These are phyloP conservation scores for Tillandsia leiboldiana DNA, from an alignment of 176 grass and related monocot species.

Conservation along the genomic window DNA sequence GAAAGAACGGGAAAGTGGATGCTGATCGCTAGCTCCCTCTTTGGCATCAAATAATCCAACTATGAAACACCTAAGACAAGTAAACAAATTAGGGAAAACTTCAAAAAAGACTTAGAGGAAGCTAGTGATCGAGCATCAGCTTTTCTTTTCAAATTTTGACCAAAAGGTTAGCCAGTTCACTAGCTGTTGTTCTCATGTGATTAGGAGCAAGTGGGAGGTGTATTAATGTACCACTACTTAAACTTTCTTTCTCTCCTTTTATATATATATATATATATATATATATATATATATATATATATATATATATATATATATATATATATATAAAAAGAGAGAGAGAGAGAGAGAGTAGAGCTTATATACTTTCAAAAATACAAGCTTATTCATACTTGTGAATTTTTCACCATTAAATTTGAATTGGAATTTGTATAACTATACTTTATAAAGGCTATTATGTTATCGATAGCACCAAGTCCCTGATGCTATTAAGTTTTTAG, in stretches of 20 bases:
- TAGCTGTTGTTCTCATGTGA: slow-evolving; percentile 32
- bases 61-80: background rate
- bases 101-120: slow-evolving; percentile 26
- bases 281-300: too few relatives aligned
- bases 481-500: too few relatives aligned
- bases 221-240: background rate
- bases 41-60: background rate
- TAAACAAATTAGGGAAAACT: slow-evolving; percentile 9
- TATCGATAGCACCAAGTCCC: too few relatives aligned
- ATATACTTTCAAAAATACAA: too few relatives aligned
- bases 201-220: background rate
- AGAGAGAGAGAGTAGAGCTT: too few relatives aligned
- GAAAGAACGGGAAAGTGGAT: too few relatives aligned
- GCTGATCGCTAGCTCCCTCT: background rate
- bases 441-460: too few relatives aligned
- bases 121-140: slow-evolving; percentile 19
- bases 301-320: background rate
- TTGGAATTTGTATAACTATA: too few relatives aligned
- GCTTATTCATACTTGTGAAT: too few relatives aligned
- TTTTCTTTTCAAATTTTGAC: slow-evolving; percentile 27
- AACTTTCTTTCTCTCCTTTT: background rate
- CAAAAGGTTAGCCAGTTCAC: slow-evolving; percentile 27
- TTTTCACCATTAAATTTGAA: too few relatives aligned
- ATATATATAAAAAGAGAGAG: too few relatives aligned
- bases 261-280: too few relatives aligned